Percentiles rank a stretch among this genome's conserved stretches.
Conservation (phyloP, 208 protist genomes). For the Leishmania guyanensis region DNA sequence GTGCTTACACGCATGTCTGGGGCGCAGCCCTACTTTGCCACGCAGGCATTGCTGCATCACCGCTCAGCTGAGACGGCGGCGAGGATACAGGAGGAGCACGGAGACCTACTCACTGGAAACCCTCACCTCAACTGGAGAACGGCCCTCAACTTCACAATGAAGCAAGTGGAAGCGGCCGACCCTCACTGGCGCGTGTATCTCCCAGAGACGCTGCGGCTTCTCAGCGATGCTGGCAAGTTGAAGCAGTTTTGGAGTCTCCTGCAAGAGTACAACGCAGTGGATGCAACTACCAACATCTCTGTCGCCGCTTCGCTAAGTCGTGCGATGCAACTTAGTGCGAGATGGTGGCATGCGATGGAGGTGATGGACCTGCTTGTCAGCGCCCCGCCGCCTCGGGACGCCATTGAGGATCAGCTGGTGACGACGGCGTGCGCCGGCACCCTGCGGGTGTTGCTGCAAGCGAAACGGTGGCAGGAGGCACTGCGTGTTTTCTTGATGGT, state of each 20-base stretch:
- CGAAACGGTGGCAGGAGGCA: conserved; percentile 63
- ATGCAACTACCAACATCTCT: conserved; percentile 28
- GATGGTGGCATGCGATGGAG: conserved; percentile 70
- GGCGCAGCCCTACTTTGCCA: conserved; percentile 51
- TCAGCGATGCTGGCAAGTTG: conserved; percentile 75
- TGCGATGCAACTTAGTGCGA: conserved; percentile 39
- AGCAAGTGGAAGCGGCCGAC: conserved; percentile 23
- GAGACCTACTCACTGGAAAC: conserved; percentile 68
- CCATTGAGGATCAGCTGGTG: conserved; percentile 51
- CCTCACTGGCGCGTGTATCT: conserved; percentile 52
- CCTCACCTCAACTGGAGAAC: conserved; percentile 43
- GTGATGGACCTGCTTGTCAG: conserved; percentile 65
- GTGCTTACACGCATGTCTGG: conserved; percentile 58
- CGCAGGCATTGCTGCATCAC: conserved; percentile 50
- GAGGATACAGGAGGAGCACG: conserved; percentile 47
- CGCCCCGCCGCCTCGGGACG: conserved; percentile 34
- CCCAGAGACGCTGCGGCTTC: conserved; percentile 64
- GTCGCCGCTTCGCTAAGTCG: conserved; percentile 70
- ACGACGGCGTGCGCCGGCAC: conserved; percentile 60
- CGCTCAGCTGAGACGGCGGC: conserved; percentile 16
- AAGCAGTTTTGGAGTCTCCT: conserved; percentile 53
- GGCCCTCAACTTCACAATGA: conserved; percentile 44
- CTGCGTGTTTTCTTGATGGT: conserved; percentile 47
- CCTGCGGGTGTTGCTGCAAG: conserved; percentile 50
- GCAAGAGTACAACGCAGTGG: conserved; percentile 41